A percentile compares a stretch with the other conserved stretches of the same genome.
Conservation (phyloP, 2,329 filamentous ascomycete genomes). For the Botryotinia globosa region DNA sequence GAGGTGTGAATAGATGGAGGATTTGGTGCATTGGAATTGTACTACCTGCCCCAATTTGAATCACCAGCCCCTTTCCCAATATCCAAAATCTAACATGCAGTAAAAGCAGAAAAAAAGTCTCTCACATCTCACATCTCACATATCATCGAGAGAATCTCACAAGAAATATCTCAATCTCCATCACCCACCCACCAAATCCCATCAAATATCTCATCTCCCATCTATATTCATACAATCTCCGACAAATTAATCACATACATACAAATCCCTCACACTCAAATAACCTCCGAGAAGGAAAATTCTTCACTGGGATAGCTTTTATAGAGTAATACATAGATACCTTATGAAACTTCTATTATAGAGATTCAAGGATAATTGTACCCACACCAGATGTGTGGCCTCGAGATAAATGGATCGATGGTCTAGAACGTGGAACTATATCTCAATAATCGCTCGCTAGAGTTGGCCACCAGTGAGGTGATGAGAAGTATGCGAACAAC, state of each 20-base stretch:
- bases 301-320: not conserved
- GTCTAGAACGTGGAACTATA: not conserved
- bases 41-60: not conserved
- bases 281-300: not conserved
- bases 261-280: not conserved
- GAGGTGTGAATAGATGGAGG: not conserved
- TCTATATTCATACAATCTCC: too few species aligned
- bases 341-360: not conserved
- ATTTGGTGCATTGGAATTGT: not conserved
- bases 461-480: not conserved
- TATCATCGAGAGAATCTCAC: not conserved
- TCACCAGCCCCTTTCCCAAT: not conserved
- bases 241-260: not conserved
- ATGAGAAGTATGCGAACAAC: rapidly evolving
- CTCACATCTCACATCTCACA: not conserved
- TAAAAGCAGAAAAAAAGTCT: too few species aligned
- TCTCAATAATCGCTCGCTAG: not conserved
- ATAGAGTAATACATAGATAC: not conserved
- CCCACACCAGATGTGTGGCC: not conserved
- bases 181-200: too few species aligned
- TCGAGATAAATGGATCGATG: not conserved
- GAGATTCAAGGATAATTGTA: not conserved
- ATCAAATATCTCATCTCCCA: too few species aligned
- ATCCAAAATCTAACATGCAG: too few species aligned
- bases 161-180: too few species aligned